Base-by-base conservation (phyloP, 2,329 filamentous ascomycete genomes). In the Fusarium lyarnte region DNA sequence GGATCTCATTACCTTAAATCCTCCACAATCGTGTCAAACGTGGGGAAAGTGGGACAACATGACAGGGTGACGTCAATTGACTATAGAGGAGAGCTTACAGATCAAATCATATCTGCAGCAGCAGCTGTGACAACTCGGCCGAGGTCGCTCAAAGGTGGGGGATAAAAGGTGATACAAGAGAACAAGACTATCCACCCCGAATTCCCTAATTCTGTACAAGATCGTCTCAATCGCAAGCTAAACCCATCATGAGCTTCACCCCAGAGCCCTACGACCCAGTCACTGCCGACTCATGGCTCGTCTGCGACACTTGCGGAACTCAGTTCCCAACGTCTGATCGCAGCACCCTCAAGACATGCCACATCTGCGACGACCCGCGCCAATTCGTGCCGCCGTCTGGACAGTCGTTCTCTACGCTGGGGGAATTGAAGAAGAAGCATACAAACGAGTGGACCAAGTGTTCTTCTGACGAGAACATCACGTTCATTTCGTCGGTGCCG, bases 351-450 rank as follows among this genome's bases (percentile, higher is more conserved):
- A 85, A 82, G 59, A 87, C 84, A 8, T 94, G 92, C 81, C 86
- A 87, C 64, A 92, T 94, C 70, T 94, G 92, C 81, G 91, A 94
- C 79, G 92, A 93, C 79, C 86, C 91, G 2, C 87, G 92, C 8
- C 92, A 94, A 80, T 94, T 87, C 77, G 89, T 93, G 1, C 91
- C 91, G 1, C 68, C 77, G 0, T 76, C 79, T 4, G 79, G 81
- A 2, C 92, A 94, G 82, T 80, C 84, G 27, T 94, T 93, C 83
- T 92, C 89, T 0, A 90, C 87, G 1, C 85, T 93, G 29, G 78
- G 81, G 2, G 80, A 81, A 2, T 76, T 90, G 29, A 82, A 81
- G 25, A 74, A 77, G 16, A 65, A 72, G 9, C 85, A 91, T 78
- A 81, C 78, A 31, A 93, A 93, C 78, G 82, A 82, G 13, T 90